Evolutionary conservation across 2,329 filamentous ascomycete genomes (phyloP), one percentile per base, ranked within the genome.

Genomic region (Coniochaeta pulveracea): DNA sequence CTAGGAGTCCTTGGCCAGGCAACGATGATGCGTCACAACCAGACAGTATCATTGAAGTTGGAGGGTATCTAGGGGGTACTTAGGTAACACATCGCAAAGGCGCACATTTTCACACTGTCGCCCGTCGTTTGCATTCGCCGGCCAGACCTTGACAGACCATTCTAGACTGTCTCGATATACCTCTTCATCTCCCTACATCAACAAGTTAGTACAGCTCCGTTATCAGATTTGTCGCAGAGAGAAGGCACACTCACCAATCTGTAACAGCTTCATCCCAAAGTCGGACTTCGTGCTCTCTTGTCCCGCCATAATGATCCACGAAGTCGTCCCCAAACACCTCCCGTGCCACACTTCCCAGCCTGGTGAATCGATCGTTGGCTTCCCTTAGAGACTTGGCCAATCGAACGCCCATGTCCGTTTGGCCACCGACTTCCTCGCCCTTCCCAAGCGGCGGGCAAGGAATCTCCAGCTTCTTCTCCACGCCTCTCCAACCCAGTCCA

Each of bases 251-350:
- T 56, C 67, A 89, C 86, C 89, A 96, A 56, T 96, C 91, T 14
- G 91, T 96, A 5, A 96, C 89, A 3, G 88, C 88, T 55, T 96
- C 89, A 47, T 96, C 88, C 81, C 84, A 98, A 14, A 94, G 59
- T 40, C 83, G 66, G 37, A 91, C 71, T 59, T 98, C 91, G 57
- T 98, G 88, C 55, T 93, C 80, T 42, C 91, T 72, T 12, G 89
- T 94, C 11, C 91, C 91, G 10, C 80, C 85, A 61, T 80, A 98
- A 56, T 96, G 91, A 11, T 96, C 88, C 3, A 98, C 91, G 58
- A 98, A 98, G 7, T 80, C 83, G 54, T 96, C 82, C 0, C 91
- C 91, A 56, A 98, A 84, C 0, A 94, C 83, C 52, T 96, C 84
- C 37, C 91, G 70, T n/a, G 91, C 91, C 11, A 96, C 68, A 53